A percentile compares a stretch with the other conserved stretches of the same genome.
Evolutionary conservation across 2,329 filamentous ascomycete species (phyloP).

Genomic region (Sporothrix schenckii): DNA sequence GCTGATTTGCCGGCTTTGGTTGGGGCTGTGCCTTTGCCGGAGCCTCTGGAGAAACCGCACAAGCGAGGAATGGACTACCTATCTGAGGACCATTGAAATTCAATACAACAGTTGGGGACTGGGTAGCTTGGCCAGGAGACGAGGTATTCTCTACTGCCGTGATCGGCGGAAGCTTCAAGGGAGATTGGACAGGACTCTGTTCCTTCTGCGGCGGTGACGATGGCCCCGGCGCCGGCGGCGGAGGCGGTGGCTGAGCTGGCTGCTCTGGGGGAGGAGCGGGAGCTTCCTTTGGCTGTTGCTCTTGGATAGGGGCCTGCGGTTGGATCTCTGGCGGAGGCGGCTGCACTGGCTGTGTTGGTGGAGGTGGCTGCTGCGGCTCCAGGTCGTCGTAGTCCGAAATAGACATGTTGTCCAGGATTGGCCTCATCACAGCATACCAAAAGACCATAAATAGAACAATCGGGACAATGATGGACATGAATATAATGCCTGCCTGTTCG

Average conservation of each 20-base stretch:
- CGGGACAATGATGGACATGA: slow-evolving; percentile 42
- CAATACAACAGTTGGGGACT: neutral
- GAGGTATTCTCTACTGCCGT: neutral
- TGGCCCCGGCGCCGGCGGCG: neutral
- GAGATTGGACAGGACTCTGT: slow-evolving; percentile 13
- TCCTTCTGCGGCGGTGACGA: neutral
- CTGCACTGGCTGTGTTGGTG: neutral
- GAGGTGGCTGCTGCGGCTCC: neutral
- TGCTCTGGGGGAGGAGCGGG: neutral
- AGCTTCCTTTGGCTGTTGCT: neutral
- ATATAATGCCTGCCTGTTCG: slow-evolving; percentile 48
- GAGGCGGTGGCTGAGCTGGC: neutral
- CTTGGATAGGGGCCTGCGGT: neutral
- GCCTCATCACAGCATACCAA: slow-evolving; percentile 41
- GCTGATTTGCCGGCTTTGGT: neutral
- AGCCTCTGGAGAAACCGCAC: neutral
- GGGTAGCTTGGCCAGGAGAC: neutral
- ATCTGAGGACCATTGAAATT: neutral
- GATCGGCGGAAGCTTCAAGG: neutral
- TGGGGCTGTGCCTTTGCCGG: neutral
- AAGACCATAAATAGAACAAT: slow-evolving; percentile 41
- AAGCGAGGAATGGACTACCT: neutral
- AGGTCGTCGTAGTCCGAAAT: neutral
- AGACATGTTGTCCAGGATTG: neutral
- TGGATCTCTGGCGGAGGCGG: neutral